Percentiles rank a stretch among this genome's conserved stretches.
phyloP scores from a whole-genome alignment of 768 basidiomycete species.

The Mycena rosella region DNA sequence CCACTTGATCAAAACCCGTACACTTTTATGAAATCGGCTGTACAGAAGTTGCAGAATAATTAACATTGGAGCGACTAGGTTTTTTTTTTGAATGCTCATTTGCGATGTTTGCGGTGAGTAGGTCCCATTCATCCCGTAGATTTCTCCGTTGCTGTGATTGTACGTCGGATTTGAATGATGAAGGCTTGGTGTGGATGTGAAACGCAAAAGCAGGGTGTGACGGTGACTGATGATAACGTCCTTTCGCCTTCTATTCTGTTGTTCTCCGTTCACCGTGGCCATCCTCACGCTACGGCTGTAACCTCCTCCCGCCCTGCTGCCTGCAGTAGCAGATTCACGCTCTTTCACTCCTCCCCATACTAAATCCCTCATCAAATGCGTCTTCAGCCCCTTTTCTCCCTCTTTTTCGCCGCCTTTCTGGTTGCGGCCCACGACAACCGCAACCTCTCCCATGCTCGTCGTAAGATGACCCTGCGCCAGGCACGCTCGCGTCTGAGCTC shows the following conservation, averaged over 20 bases:
- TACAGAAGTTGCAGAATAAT: too few relatives aligned
- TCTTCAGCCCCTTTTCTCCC: constrained; percentile 32
- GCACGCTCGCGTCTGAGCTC: background rate
- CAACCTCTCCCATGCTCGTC: constrained; percentile 30
- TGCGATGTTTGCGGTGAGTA: too few relatives aligned
- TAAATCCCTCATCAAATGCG: constrained; percentile 17
- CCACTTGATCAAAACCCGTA: too few relatives aligned
- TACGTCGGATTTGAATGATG: too few relatives aligned
- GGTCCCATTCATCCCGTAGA: too few relatives aligned
- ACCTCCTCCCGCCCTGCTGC: constrained; percentile 6
- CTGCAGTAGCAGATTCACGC: constrained; percentile 22
- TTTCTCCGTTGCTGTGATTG: too few relatives aligned
- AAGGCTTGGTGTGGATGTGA: too few relatives aligned
- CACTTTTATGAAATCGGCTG: too few relatives aligned
- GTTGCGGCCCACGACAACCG: constrained; percentile 36
- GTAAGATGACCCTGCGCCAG: background rate
- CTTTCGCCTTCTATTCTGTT: constrained; percentile 4
- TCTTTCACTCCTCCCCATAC: constrained; percentile 3
- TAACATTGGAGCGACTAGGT: too few relatives aligned
- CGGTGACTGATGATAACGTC: background rate
- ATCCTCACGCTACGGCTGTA: background rate
- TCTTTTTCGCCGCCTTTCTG: constrained; percentile 19
- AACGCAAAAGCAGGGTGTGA: background rate
- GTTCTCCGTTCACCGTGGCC: constrained; percentile 22
- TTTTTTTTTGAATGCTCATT: too few relatives aligned